Evolutionary conservation across 768 basidiomycete species (phyloP).

Genomic region (Boletus bicolor): DNA sequence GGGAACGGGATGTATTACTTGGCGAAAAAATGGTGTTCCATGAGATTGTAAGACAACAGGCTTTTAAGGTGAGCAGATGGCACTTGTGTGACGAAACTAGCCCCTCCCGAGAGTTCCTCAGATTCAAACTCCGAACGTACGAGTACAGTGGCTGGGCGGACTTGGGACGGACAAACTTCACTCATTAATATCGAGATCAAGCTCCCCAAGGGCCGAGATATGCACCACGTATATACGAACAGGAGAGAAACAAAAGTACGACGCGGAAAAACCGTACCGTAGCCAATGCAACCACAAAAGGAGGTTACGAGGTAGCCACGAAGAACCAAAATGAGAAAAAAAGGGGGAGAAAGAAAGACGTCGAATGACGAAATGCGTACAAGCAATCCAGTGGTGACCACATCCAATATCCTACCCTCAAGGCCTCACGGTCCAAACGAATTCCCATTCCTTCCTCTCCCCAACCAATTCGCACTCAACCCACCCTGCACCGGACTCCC

Average conservation of each 20-base stretch:
- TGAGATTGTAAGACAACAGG: too few relatives aligned
- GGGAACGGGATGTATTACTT: too few relatives aligned
- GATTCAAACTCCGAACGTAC: neutral
- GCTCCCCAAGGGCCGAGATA: neutral
- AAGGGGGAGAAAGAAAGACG: slow-evolving; percentile 19
- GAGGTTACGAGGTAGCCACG: neutral
- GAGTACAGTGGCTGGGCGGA: too few relatives aligned
- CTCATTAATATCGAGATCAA: neutral
- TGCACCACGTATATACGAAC: neutral
- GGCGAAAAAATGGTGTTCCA: neutral
- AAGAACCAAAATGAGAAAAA: neutral
- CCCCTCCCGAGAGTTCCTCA: neutral
- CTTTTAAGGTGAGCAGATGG: neutral
- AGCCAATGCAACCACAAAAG: neutral
- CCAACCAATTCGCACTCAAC: slow-evolving; percentile 29
- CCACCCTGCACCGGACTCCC: slow-evolving; percentile 16
- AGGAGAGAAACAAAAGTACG: neutral
- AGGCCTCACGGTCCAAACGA: slow-evolving; percentile 26
- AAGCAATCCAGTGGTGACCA: neutral
- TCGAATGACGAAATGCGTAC: slow-evolving; percentile 20
- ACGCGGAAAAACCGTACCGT: neutral
- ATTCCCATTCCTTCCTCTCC: slow-evolving; percentile 25
- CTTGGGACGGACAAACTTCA: too few relatives aligned
- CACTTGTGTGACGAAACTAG: neutral
- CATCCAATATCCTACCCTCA: neutral